phyloP scores from a whole-genome alignment of 2,329 filamentous ascomycete species.

The Helotiales sp. region DNA sequence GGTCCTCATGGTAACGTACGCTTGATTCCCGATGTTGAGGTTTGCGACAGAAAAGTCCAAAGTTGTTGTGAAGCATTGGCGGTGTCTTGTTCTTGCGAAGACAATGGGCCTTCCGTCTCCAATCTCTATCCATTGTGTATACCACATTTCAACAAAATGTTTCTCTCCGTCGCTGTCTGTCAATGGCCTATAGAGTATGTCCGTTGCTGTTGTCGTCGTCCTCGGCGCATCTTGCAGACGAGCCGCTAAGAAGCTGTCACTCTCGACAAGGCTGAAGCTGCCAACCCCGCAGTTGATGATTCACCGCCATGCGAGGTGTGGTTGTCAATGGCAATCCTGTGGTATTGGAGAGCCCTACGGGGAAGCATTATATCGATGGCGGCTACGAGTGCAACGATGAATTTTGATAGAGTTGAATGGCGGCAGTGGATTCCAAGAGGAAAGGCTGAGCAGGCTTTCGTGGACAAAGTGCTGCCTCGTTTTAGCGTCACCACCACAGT shows the following conservation, averaged over 20 bases:
- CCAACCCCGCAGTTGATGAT: constrained; percentile 20
- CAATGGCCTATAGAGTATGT: neutral
- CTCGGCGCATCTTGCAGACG: neutral
- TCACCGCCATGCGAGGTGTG: neutral
- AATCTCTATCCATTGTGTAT: neutral
- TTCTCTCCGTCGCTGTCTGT: neutral
- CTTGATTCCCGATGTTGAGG: neutral
- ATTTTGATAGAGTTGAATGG: neutral
- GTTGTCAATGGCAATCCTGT: neutral
- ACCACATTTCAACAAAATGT: neutral
- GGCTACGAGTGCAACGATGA: neutral
- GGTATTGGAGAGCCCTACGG: neutral
- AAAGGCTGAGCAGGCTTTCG: neutral
- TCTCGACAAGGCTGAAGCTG: constrained; percentile 15
- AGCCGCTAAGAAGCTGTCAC: neutral
- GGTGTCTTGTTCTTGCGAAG: too few species aligned
- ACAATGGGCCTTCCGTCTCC: neutral
- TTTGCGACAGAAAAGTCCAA: neutral
- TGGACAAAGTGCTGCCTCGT: constrained; percentile 12
- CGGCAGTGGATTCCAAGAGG: neutral
- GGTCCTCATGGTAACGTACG: neutral
- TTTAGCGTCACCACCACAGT: neutral
- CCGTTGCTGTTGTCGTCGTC: neutral
- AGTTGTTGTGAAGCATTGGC: neutral
- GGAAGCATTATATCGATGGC: neutral